Conservation (phyloP, 2,329 filamentous ascomycete genomes). For the Chaetomiaceae sp. region DNA sequence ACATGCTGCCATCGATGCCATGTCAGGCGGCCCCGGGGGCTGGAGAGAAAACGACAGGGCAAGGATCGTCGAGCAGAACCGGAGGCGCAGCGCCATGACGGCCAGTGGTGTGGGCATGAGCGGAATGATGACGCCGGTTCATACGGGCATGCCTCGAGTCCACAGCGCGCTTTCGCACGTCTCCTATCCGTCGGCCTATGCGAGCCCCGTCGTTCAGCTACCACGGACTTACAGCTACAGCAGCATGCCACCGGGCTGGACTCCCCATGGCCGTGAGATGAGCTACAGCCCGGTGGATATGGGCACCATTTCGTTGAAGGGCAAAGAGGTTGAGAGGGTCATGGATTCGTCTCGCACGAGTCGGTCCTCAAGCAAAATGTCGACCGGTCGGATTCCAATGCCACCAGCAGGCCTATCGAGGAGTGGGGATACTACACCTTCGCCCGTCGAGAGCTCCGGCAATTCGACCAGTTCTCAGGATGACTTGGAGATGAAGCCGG, state of each 20-base stretch:
- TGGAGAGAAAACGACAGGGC: conserved; percentile 46
- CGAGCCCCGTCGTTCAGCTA: conserved; percentile 37
- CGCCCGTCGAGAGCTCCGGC: conserved; percentile 35
- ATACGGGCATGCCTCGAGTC: conserved; percentile 43
- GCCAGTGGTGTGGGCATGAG: conserved; percentile 33
- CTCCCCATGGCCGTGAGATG: conserved; percentile 30
- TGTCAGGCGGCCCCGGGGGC: conserved; percentile 49
- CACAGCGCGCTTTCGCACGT: conserved; percentile 45
- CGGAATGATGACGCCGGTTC: conserved; percentile 28
- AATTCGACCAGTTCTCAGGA: conserved; percentile 39
- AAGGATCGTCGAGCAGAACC: conserved; percentile 49
- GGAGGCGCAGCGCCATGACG: conserved; percentile 46
- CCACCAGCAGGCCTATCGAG: conserved; percentile 11
- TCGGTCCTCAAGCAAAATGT: conserved; percentile 38
- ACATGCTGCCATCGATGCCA: conserved; percentile 56
- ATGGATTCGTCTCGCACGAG: conserved; percentile 35
- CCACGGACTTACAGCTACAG: conserved; percentile 43
- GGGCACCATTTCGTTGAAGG: conserved; percentile 34
- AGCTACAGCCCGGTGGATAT: conserved; percentile 28
- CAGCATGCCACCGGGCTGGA: conserved; percentile 36
- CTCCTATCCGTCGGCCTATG: conserved; percentile 42
- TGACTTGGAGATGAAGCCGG: conserved; percentile 38
- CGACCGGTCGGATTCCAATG: conserved; percentile 19
- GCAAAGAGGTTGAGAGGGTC: conserved; percentile 39
- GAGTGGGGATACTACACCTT: conserved; percentile 19